These are phyloP conservation scores for Biscogniauxia sp. DNA, from an alignment of 2,329 filamentous ascomycete species.

Conservation along the genomic window DNA sequence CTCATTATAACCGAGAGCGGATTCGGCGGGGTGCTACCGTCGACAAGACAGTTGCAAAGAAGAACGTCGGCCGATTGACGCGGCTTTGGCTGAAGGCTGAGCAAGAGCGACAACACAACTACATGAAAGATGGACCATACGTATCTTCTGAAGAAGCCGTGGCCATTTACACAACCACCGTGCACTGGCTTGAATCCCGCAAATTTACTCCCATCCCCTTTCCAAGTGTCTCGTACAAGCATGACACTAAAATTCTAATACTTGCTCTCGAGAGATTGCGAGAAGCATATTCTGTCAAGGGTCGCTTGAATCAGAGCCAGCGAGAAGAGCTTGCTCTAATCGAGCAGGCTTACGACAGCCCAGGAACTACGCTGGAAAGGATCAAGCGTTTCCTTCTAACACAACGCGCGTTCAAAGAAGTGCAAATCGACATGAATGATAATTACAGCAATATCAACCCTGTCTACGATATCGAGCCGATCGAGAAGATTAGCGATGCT, in stretches of 20 bases:
- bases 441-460: slow-evolving; percentile 99
- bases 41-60: slow-evolving; percentile 99
- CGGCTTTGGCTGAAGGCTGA: slow-evolving; percentile 97
- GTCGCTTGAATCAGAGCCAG: slow-evolving; percentile 93
- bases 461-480: slow-evolving; percentile 97
- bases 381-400: slow-evolving; percentile 98
- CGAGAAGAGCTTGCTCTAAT: slow-evolving; percentile 95
- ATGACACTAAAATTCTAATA: slow-evolving; percentile 98
- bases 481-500: slow-evolving; percentile 98
- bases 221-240: slow-evolving; percentile 98
- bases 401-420: slow-evolving; percentile 97
- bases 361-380: slow-evolving; percentile 88
- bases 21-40: slow-evolving; percentile 95
- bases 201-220: slow-evolving; percentile 99
- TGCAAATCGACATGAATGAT: slow-evolving; percentile 99
- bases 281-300: slow-evolving; percentile 97
- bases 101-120: slow-evolving; percentile 97
- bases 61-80: slow-evolving; percentile 93
- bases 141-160: slow-evolving; percentile 98
- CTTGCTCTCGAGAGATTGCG: slow-evolving; percentile 88
- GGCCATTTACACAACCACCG: slow-evolving; percentile 97
- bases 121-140: slow-evolving; percentile 98
- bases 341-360: slow-evolving; percentile 97
- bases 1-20: slow-evolving; percentile 97
- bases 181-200: slow-evolving; percentile 96